phyloP scores from a whole-genome alignment of 2,329 filamentous ascomycete species.

The Aureobasidium mangrovei region DNA sequence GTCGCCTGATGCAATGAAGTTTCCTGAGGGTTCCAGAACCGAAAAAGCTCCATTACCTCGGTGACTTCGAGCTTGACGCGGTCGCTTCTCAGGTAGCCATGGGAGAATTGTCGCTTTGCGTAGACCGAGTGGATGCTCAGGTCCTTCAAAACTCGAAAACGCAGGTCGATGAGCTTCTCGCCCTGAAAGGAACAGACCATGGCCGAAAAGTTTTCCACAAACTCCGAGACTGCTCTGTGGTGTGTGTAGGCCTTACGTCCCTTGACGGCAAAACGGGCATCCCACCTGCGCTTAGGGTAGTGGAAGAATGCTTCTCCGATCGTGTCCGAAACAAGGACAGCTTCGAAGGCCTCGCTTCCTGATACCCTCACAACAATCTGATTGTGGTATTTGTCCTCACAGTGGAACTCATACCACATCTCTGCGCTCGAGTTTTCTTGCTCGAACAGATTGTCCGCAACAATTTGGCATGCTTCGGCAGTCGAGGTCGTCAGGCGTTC shows the following conservation, averaged over 20 bases:
- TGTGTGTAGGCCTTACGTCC: background rate
- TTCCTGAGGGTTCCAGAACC: slow-evolving; percentile 7
- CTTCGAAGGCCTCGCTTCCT: background rate
- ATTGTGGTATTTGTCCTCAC: slow-evolving; percentile 6
- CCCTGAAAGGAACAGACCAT: slow-evolving; percentile 3
- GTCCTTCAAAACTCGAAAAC: background rate
- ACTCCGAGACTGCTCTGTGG: background rate
- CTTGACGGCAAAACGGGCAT: slow-evolving; percentile 15
- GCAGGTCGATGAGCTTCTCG: background rate
- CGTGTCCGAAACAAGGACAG: background rate
- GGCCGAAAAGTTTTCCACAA: slow-evolving; percentile 13
- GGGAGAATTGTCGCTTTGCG: slow-evolving; percentile 16
- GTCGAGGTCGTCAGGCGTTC: slow-evolving; percentile 3
- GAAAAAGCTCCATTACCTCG: slow-evolving; percentile 11
- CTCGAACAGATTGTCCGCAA: background rate
- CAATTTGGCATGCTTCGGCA: slow-evolving; percentile 10
- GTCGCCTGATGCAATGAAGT: background rate
- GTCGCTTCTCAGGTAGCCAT: background rate
- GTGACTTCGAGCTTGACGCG: slow-evolving; percentile 5
- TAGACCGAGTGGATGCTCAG: slow-evolving; percentile 17
- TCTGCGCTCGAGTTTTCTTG: background rate
- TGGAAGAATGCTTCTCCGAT: slow-evolving; percentile 17
- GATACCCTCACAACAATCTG: slow-evolving; percentile 13
- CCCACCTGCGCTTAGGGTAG: slow-evolving; percentile 19
- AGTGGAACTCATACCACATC: slow-evolving; percentile 14